Evolutionary conservation across 129 eudicot species (phyloP), one percentile per base, ranked within the genome.

Genomic region (Helianthus tuberosus): DNA sequence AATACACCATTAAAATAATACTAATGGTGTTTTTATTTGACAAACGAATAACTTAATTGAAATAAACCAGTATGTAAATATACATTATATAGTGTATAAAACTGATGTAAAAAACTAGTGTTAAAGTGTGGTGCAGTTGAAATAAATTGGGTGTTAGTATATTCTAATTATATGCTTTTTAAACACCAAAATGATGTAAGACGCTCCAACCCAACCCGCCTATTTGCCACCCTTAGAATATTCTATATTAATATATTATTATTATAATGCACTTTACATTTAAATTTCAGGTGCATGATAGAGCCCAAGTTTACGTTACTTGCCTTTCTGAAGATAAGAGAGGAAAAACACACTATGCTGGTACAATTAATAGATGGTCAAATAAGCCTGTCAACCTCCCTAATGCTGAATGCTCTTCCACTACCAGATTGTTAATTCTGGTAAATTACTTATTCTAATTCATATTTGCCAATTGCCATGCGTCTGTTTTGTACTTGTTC

Each of bases 221-320:
- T 5, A 2, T 11, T 73, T 62, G 69, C 41, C 49, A 61, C 69
- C 29, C 6, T 36, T 47, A 61, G 48, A 16, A 62, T 54, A 12
- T 27, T 43, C 57, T 25, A 32, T 55, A 10, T 11, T 61, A 48
- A 36, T 49, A 50, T 67, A 50, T 27, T 27, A 27, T 0, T 32
- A 32, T 32, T 58, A 62, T 80, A 12, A 13, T 15, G 46, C 14
- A 8, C 27, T 68, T 51, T 41, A 35, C 48, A 23, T 17, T 63
- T 8, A 51, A 14, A 73, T 69, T 76, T 74, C 88, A 93, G 98
- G 97, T 93, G 80, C 97, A 93, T 79, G 98, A 93, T 77, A 91
- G 98, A 81, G 98, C 96, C 67, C 98, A 90, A 78, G 93, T 93
- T 57, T 93, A 84, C 72, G 79, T 90, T 77, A 81, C 89, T 38